Conservation (phyloP, 192 early-diverging fungal genomes). For the Backusella tarrabulga region DNA sequence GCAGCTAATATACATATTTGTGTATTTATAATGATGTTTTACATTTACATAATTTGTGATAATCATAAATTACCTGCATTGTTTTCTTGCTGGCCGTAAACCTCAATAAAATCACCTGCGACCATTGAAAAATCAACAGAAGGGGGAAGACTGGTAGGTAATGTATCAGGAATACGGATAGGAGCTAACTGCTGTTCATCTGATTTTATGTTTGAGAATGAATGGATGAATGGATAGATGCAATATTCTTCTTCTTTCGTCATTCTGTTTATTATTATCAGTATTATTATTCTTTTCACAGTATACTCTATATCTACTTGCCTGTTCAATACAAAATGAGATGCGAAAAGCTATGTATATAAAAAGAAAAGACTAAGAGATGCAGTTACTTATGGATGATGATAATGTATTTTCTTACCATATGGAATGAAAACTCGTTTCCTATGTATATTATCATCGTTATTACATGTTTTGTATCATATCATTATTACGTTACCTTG, state of each 20-base stretch:
- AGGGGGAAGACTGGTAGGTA: constrained; percentile 62
- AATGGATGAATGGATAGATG: constrained; percentile 92
- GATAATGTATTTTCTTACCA: constrained; percentile 54
- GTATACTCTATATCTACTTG: constrained; percentile 1
- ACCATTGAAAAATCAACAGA: constrained; percentile 92
- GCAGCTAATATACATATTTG: constrained; percentile 24
- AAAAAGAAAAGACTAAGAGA: not conserved
- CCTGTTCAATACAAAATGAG: constrained; percentile 94
- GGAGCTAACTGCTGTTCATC: constrained; percentile 61
- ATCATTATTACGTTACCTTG: constrained; percentile 47
- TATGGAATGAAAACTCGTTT: constrained; percentile 97
- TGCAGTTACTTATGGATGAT: not conserved
- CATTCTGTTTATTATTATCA: constrained; percentile 35
- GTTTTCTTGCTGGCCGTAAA: constrained; percentile 64
- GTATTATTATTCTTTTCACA: not conserved
- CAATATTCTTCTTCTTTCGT: constrained; percentile 52
- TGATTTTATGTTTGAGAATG: constrained; percentile 77
- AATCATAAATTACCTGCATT: constrained; percentile 43
- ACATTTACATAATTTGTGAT: not conserved
- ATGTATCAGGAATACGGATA: constrained; percentile 82
- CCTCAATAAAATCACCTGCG: constrained; percentile 95
- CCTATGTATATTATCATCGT: constrained; percentile 41
- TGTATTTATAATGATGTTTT: not conserved
- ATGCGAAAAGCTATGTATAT: constrained; percentile 67
- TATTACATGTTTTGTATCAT: not conserved